Base-by-base conservation (phyloP, 257 asterid genomes). In the Capsicum rhomboideum region DNA sequence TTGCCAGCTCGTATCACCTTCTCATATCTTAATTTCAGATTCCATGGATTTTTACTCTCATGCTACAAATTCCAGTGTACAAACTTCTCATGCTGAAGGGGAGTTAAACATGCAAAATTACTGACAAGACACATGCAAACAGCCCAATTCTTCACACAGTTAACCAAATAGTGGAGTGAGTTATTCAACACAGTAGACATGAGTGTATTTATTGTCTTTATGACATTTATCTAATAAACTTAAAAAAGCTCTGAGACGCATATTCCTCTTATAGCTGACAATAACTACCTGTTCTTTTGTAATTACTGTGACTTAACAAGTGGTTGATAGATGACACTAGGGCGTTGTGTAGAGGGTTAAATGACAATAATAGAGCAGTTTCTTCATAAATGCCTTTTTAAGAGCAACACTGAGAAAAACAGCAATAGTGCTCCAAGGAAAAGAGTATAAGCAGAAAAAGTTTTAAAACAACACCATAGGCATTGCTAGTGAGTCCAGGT, bases 41-140 rank as follows among this genome's bases (percentile, higher is more conserved):
- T 75, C 80, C 49, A 68, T n/a, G 34, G 78, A 69, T n/a, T n/a
- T 82, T 86, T 61, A 37, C 86, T 7, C 29, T 17, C 78, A 67
- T 78, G 34, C 29, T 28, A 46, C 78, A 86, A 83, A 79, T 83
- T 31, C 78, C 46, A 86, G 80, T 44, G 31, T 85, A n/a, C 87
- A 61, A 55, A 63, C 58, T 64, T 56, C 69, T 78, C 46, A 49
- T 74, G 23, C 78, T 53, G 58, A 84, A 14, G 69, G 64, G 82
- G 82, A 79, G 67, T 21, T 59, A 59, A 59, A 59, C 67, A 59
- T 21, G 67, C 67, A 59, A 59, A 59, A 59, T 10, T 21, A 13
- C 31, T 26, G 31, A 59, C 6, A 59, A 58, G 66, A 58, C 29
- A 2, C 66, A 58, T 58, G 14, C 26, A 58, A 58, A n/a, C 63